A percentile compares a stretch with the other conserved stretches of the same genome.
These are phyloP conservation scores for Boletellus ananiceps DNA, from an alignment of 768 basidiomycete species.

Conservation along the genomic window DNA sequence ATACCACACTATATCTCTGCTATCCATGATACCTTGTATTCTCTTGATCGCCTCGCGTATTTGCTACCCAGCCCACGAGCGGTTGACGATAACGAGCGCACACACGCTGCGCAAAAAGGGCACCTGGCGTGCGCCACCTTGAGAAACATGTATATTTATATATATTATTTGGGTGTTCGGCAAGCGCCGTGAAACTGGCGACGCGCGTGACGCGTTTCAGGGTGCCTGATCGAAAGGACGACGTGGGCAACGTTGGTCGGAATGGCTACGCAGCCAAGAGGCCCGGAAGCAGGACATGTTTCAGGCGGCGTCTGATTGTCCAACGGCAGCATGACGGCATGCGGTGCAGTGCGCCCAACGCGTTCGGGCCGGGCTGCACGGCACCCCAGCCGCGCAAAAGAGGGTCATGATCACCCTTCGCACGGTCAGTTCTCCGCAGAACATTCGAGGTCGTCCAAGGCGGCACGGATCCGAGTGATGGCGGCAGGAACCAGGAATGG, in stretches of 20 bases:
- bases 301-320: too few species aligned
- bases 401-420: too few species aligned
- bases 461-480: constrained; percentile 7
- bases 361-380: too few species aligned
- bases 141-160: neutral
- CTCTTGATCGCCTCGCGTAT: neutral
- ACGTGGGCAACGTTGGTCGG: too few species aligned
- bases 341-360: too few species aligned
- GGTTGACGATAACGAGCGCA: constrained; percentile 1
- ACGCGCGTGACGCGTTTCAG: too few species aligned
- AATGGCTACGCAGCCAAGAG: too few species aligned
- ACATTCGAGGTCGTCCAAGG: neutral
- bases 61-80: neutral
- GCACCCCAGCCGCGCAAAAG: too few species aligned
- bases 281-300: too few species aligned
- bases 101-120: neutral
- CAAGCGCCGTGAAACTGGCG: constrained; percentile 13
- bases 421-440: neutral
- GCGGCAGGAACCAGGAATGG: neutral
- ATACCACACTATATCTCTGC: too few species aligned
- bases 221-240: too few species aligned
- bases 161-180: constrained; percentile 16
- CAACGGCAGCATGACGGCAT: too few species aligned
- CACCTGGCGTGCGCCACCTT: constrained; percentile 9
- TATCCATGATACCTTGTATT: constrained; percentile 13